These are phyloP conservation scores for Madurella fahalii DNA, from an alignment of 2,329 filamentous ascomycete species.

Conservation along the genomic window DNA sequence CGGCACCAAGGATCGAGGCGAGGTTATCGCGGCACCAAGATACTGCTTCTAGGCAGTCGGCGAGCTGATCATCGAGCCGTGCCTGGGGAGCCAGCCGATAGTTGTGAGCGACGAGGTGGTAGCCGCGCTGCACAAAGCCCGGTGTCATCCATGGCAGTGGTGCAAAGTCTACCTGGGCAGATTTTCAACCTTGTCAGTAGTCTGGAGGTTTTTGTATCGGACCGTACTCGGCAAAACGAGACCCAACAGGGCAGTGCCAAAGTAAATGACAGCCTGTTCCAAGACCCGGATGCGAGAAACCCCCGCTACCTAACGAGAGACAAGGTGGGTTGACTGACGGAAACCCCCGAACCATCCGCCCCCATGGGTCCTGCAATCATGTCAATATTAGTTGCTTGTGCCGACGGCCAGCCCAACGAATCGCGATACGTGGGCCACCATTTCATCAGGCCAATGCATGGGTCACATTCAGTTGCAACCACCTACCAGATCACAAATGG, in stretches of 20 bases:
- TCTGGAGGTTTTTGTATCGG: too few species aligned
- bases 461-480: too few species aligned
- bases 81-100: conserved; percentile 26
- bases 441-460: too few species aligned
- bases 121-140: conserved; percentile 21
- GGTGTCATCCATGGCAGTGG: conserved; percentile 20
- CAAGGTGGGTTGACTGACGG: conserved; percentile 7
- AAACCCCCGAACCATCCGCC: conserved; percentile 23
- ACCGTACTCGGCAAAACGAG: too few species aligned
- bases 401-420: too few species aligned
- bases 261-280: too few species aligned
- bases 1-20: conserved; percentile 14
- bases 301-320: neutral
- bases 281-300: too few species aligned
- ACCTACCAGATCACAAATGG: conserved; percentile 20
- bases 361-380: conserved; percentile 18
- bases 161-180: conserved; percentile 16
- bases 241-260: too few species aligned
- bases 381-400: too few species aligned
- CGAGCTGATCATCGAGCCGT: conserved; percentile 20
- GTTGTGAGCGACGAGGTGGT: conserved; percentile 25
- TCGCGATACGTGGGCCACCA: too few species aligned
- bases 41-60: conserved; percentile 20
- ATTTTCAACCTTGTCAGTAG: neutral
- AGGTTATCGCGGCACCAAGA: conserved; percentile 21